phyloP scores from a whole-genome alignment of 768 basidiomycete species.

The Pisolithus orientalis region DNA sequence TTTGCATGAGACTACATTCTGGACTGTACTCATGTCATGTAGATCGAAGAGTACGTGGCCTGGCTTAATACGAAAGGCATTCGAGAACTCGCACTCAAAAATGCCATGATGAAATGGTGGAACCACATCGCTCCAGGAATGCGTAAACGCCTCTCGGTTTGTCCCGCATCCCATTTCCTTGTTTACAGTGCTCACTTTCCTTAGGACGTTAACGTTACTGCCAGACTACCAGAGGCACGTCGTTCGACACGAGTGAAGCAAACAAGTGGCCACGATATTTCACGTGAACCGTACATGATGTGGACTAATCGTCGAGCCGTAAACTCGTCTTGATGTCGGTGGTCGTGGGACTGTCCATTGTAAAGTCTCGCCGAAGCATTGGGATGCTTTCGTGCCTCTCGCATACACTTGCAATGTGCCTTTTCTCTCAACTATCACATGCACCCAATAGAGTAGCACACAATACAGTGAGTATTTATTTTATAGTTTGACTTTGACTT shows the following conservation, averaged over 20 bases:
- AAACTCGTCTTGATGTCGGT: conserved; percentile 25
- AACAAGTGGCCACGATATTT: conserved; percentile 51
- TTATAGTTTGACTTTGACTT: conserved; percentile 1
- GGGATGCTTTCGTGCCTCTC: too few relatives aligned
- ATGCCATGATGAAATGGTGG: conserved; percentile 77
- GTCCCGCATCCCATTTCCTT: conserved; percentile 21
- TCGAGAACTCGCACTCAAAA: conserved; percentile 78
- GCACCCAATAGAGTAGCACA: conserved; percentile 14
- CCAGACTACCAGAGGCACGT: conserved; percentile 72
- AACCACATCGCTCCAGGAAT: conserved; percentile 75
- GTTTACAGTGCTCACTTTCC: conserved; percentile 6
- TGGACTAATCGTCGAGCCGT: conserved; percentile 80
- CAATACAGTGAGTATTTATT: conserved; percentile 14
- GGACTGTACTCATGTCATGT: conserved; percentile 7
- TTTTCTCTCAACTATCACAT: conserved; percentile 2
- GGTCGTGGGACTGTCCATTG: neutral
- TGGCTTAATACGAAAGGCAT: conserved; percentile 94
- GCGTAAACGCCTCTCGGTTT: conserved; percentile 65
- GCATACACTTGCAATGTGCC: neutral
- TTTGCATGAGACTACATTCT: neutral
- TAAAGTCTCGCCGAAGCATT: neutral
- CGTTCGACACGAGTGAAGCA: conserved; percentile 70
- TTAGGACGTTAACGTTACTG: conserved; percentile 64
- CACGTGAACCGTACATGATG: conserved; percentile 79
- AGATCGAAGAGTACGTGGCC: conserved; percentile 78